Base-by-base conservation (phyloP, 2,329 filamentous ascomycete species). In the Seiridium cupressi region DNA sequence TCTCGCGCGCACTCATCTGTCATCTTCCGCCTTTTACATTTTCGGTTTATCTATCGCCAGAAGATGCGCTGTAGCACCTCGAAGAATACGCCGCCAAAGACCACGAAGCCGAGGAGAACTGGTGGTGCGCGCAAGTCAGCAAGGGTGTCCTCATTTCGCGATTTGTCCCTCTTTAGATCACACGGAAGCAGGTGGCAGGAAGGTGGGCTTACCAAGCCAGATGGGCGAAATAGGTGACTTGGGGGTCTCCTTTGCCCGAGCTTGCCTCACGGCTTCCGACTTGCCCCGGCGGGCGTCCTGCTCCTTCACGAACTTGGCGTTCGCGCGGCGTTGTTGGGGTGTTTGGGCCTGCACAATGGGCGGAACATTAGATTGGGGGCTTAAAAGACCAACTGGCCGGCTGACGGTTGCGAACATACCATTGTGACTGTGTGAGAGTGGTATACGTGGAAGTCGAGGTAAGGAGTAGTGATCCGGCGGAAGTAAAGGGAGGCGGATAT, bases 261-360 rank as follows among this genome's bases (percentile, higher is more conserved):
- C 85, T 82, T 88, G 88, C 67, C 88, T 73, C 64, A 87, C 83
- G 32, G 78, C 78, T 60, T 86, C 82, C n/a, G 87, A 83, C 79
- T 91, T 92, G 77, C 91, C 91, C 75, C 90, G 89, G 72, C 88
- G 90, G 62, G 81, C 79, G 72, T 90, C 87, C 73, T 94, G 88
- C 58, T 85, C 82, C 73, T 89, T 89, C 66, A 84, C 88, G 77
- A 92, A 96, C 77, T 90, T 89, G 71, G 85, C 85, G 80, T 95
- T 95, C 64, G 89, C 88, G 71, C 87, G 87, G 74, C 91, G 89
- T 81, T 95, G 92, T 76, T 92, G 85, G 68, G 89, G 91, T 67
- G 91, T 95, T 88, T 94, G 91, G 68, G 88, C 90, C 90, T 93
- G 70, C 63, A 35, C 58, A 8, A 31, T 32, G 35, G 36, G 36